phyloP scores from a whole-genome alignment of 176 grass and related monocot genomes.

The Juncus inflexus region DNA sequence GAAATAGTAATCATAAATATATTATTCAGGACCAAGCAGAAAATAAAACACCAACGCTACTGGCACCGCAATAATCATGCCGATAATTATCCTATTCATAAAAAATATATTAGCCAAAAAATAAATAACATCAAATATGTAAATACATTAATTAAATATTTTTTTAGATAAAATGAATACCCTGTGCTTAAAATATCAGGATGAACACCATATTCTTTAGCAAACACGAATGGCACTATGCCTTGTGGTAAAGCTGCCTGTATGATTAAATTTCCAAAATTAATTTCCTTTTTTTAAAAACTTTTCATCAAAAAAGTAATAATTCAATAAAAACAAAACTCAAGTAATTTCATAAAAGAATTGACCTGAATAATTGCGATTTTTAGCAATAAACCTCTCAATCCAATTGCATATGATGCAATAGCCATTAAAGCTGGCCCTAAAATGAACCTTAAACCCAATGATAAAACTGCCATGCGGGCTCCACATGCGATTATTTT shows the following conservation, averaged over 20 bases:
- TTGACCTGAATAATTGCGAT: slow-evolving; percentile 77
- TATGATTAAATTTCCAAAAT: slow-evolving; percentile 2
- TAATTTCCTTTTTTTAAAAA: neutral
- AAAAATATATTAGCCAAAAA: slow-evolving; percentile 7
- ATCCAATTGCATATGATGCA: slow-evolving; percentile 59
- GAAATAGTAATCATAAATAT: neutral
- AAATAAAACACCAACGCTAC: slow-evolving; percentile 70
- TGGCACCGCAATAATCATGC: slow-evolving; percentile 80
- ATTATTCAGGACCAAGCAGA: slow-evolving; percentile 40
- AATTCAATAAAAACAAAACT: slow-evolving; percentile 2
- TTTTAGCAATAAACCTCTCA: slow-evolving; percentile 57
- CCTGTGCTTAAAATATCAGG: slow-evolving; percentile 76
- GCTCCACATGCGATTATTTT: slow-evolving; percentile 77
- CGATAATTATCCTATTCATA: slow-evolving; percentile 63
- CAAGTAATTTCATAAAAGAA: slow-evolving; percentile 7
- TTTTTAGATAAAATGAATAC: slow-evolving; percentile 36
- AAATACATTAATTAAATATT: neutral
- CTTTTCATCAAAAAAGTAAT: neutral
- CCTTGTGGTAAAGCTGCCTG: slow-evolving; percentile 96
- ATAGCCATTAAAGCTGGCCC: slow-evolving; percentile 64
- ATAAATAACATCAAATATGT: neutral
- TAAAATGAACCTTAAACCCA: slow-evolving; percentile 68
- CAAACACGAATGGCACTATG: slow-evolving; percentile 86
- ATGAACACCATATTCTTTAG: slow-evolving; percentile 76
- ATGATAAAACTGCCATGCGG: slow-evolving; percentile 52